Base-by-base conservation (phyloP, 306 rosid species). In the Fagus crenata region DNA sequence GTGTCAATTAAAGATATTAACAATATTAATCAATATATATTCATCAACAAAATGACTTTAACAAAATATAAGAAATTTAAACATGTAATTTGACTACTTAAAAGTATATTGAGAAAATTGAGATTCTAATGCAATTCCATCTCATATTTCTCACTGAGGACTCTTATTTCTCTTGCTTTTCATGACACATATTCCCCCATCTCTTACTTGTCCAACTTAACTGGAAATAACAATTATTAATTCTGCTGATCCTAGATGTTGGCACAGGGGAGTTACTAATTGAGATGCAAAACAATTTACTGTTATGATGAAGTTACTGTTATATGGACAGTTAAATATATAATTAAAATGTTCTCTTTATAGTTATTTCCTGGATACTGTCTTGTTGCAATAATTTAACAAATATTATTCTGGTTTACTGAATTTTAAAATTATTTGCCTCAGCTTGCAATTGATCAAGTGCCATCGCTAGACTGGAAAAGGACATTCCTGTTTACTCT, bases 391-490 rank as follows among this genome's bases (percentile, higher is more conserved):
- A 18, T 83, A 65, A 67, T 82, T 31, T 54, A 64, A 53, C 28
- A 31, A 40, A 49, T 65, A 40, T 71, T 53, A 13, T n/a, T 49
- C 67, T 72, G 28, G 54, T 72, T 64, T 49, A 53, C 49, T 71
- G 77, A 73, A 74, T 60, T 59, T 75, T 42, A 53, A 32, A 41
- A 41, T 81, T 67, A 22, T 71, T 74, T 71, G 67, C 55, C 14
- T 13, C 90, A 95, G 99, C 80, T 92, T 81, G 90, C 83, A 56
- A 89, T 95, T 79, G 97, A 95, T 74, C 72, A 88, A 82, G 91
- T 80, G 75, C 85, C 85, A 33, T 79, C 88, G 3, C 53, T 86
- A 81, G 97, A 95, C 73, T 49, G 70, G 76, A 95, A 91, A 88
- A 89, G 97, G 86, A 92, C 93, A 0, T 89, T 88, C 82, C n/a